A percentile compares a stretch with the other conserved stretches of the same genome.
These are phyloP conservation scores for Wickerhamomyces rabaulensis DNA, from an alignment of 805 yeast genomes.

Conservation along the genomic window DNA sequence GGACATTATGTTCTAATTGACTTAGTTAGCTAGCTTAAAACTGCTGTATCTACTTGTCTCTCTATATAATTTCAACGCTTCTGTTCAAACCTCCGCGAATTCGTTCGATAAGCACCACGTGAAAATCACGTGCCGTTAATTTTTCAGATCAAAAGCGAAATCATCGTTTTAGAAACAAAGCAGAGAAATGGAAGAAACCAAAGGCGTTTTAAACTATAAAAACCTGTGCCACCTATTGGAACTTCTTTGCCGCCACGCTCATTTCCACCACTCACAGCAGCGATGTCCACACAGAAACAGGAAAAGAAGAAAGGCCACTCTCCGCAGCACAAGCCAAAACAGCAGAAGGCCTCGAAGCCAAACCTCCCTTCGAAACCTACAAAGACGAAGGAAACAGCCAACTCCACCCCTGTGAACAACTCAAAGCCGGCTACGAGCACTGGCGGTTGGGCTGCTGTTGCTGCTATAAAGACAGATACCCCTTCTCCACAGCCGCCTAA, in stretches of 20 bases:
- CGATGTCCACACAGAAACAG: neutral
- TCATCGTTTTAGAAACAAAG: neutral
- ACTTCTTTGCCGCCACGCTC: neutral
- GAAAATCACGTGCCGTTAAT: neutral
- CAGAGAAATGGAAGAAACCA: neutral
- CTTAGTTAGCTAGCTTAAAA: no score
- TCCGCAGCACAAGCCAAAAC: neutral
- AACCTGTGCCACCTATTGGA: neutral
- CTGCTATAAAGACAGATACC: conserved; percentile 7
- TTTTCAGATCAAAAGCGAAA: neutral
- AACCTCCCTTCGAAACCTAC: conserved; percentile 7
- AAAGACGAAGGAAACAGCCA: neutral
- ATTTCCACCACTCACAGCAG: neutral
- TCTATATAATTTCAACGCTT: no score
- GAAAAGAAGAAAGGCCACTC: neutral
- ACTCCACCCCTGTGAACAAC: neutral
- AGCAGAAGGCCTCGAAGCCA: conserved; percentile 1
- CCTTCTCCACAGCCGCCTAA: neutral
- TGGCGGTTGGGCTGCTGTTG: conserved; percentile 18
- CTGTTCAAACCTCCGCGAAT: no score
- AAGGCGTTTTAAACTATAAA: neutral
- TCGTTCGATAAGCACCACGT: neutral
- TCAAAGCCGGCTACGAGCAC: neutral
- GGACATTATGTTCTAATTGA: conserved; percentile 3
- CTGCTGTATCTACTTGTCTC: no score